Conservation (phyloP, 106 monocot genomes). For the Dendrobium chrysotoxum region DNA sequence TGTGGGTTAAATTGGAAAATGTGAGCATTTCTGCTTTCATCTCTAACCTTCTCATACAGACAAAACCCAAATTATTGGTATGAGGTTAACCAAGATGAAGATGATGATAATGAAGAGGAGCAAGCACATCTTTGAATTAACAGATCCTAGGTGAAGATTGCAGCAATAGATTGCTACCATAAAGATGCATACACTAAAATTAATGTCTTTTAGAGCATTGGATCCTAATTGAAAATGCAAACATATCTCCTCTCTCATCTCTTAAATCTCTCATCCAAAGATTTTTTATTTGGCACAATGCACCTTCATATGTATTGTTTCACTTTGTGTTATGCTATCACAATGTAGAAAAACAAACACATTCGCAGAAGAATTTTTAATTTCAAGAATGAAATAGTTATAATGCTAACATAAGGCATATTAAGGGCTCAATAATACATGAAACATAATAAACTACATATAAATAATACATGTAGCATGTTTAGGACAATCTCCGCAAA, state of each 20-base stretch:
- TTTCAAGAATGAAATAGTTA: neutral
- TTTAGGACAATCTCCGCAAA: neutral
- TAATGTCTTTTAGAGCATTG: neutral
- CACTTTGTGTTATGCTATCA: neutral
- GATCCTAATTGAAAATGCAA: neutral
- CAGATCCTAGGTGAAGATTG: too few relatives aligned
- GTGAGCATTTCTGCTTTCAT: too few relatives aligned
- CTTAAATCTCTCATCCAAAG: too few relatives aligned
- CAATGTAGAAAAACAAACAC: neutral
- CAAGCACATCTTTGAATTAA: too few relatives aligned
- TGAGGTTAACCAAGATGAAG: too few relatives aligned
- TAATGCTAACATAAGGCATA: neutral
- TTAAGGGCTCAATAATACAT: neutral
- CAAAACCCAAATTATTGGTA: too few relatives aligned
- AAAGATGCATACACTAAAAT: neutral
- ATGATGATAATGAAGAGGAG: too few relatives aligned
- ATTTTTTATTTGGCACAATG: neutral
- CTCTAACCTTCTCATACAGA: too few relatives aligned
- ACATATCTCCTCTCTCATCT: too few relatives aligned
- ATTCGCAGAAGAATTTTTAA: neutral
- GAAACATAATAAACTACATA: neutral
- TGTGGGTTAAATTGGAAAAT: too few relatives aligned
- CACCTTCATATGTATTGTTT: slow-evolving; percentile 1
- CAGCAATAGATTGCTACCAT: too few relatives aligned
- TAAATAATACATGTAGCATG: neutral